Percentiles rank a stretch among this genome's conserved stretches.
phyloP scores from a whole-genome alignment of 768 basidiomycete species.

The Amanita exitialis region DNA sequence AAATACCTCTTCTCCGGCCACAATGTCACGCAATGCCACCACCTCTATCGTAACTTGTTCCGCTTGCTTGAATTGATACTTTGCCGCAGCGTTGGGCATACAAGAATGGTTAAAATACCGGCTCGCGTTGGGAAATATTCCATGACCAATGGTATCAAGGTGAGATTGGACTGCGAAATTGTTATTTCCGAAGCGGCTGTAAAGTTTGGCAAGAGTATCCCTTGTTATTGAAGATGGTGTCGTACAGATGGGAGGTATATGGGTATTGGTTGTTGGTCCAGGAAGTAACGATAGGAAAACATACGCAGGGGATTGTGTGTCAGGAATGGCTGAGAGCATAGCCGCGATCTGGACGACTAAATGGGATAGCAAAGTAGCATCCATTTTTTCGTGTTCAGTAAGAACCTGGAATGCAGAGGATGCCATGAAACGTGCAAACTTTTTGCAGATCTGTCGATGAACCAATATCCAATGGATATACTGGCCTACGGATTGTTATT shows the following conservation, averaged over 20 bases:
- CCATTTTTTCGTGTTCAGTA: conserved; percentile 42
- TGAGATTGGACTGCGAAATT: conserved; percentile 75
- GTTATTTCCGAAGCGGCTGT: conserved; percentile 67
- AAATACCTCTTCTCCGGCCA: conserved; percentile 53
- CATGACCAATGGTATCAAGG: conserved; percentile 60
- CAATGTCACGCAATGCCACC: conserved; percentile 49
- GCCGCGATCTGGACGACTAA: conserved; percentile 33
- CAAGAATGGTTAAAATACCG: conserved; percentile 82
- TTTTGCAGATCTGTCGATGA: conserved; percentile 65
- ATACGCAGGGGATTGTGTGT: conserved; percentile 16
- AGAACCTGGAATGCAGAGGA: conserved; percentile 40
- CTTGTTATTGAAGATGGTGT: conserved; percentile 15
- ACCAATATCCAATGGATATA: conserved; percentile 51
- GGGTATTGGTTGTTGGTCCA: conserved; percentile 18
- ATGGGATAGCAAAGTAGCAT: conserved; percentile 57
- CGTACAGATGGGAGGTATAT: conserved; percentile 21
- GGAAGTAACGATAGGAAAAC: conserved; percentile 37
- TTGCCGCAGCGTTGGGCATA: conserved; percentile 58
- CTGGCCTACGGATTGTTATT: conserved; percentile 41
- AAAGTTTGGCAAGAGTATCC: conserved; percentile 25
- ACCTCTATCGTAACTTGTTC: conserved; percentile 48
- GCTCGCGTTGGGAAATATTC: conserved; percentile 69
- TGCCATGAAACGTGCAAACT: conserved; percentile 33
- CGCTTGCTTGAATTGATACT: conserved; percentile 35
- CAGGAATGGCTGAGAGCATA: conserved; percentile 12